Percentiles rank a stretch among this genome's conserved stretches.
Conservation (phyloP, 163 green algal genomes). For the Coccomyxa subellipsoidea region DNA sequence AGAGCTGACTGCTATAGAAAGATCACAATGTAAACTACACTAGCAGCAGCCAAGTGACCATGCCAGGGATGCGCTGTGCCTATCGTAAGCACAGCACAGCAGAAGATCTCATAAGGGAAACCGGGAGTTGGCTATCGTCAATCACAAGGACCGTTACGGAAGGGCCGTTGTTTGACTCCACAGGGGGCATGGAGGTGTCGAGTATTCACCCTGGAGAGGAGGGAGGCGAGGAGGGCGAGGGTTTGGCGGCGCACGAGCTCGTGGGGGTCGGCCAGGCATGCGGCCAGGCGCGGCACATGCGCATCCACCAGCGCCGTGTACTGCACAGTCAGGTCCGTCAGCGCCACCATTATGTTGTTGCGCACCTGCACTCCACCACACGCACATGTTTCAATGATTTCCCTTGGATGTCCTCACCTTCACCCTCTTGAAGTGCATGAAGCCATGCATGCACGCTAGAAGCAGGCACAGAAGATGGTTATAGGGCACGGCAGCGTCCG, state of each 20-base stretch:
- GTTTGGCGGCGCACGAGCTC: conserved; percentile 73
- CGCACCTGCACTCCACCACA: conserved; percentile 42
- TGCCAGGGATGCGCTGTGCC: no score
- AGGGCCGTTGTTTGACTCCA: no score
- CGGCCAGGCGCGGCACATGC: conserved; percentile 68
- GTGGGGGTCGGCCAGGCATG: conserved; percentile 68
- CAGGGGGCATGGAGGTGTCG: no score
- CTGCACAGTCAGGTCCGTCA: conserved; percentile 76
- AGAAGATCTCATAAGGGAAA: no score
- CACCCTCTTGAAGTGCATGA: no score
- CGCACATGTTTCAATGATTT: not conserved
- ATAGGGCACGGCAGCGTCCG: not conserved
- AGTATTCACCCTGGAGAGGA: conserved; percentile 44
- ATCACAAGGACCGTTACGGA: no score
- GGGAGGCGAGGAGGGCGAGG: conserved; percentile 72
- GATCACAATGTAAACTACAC: no score
- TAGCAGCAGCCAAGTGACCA: not conserved
- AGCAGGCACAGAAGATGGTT: not conserved
- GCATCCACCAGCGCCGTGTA: conserved; percentile 68
- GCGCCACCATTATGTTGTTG: conserved; percentile 85
- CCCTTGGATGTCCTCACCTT: no score
- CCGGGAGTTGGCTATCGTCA: no score
- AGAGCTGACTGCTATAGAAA: no score
- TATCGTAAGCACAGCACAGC: no score
- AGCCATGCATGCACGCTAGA: no score